Evolutionary conservation across 306 rosid species (phyloP), one percentile per base, ranked within the genome.

Genomic region (Notholithocarpus densiflorus): DNA sequence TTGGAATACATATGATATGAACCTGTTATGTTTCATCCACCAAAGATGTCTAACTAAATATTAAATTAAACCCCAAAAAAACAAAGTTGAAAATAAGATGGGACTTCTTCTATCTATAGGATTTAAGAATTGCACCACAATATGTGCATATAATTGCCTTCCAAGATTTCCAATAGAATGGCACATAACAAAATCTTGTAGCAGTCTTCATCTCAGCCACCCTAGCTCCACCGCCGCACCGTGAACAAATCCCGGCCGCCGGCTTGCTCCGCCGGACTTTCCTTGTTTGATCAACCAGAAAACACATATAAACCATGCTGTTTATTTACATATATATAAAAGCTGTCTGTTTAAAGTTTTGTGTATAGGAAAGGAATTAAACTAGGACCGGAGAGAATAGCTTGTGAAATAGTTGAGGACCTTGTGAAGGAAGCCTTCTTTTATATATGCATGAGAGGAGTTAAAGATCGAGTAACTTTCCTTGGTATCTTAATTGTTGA

Each of bases 201-300:
- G 93, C 91, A 0, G 91, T 90, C 79, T 90, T 92, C 94, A 90
- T 88, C 10, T 94, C 94, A 0, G 92, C 98, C 56, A 94, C 96
- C 79, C 98, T 92, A 0, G 97, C 98, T 8, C 97, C 96, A 2
- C 97, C 90, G 65, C 98, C 97, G 79, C 98, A 94, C 31, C 97
- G 86, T 1, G 97, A 90, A 69, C 98, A 94, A 4, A 62, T 83
- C 26, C 98, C 98, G 0, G 98, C 97, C 0, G 88, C 97, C 6
- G 98, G 98, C 84, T 94, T 94, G 91, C 97, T 94, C 71, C 83
- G 73, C 80, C 73, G 86, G 70, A 94, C 80, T 73, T 89, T 76
- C 80, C 84, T 72, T 60, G 79, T 87, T 74, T 94, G 98, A 68
- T 94, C 98, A 29, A 94, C 97, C 7, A 92, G 85, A 75, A 94